Evolutionary conservation across 2,329 filamentous ascomycete genomes (phyloP), one percentile per base, ranked within the genome.

Genomic region (Aureobasidium sp.): DNA sequence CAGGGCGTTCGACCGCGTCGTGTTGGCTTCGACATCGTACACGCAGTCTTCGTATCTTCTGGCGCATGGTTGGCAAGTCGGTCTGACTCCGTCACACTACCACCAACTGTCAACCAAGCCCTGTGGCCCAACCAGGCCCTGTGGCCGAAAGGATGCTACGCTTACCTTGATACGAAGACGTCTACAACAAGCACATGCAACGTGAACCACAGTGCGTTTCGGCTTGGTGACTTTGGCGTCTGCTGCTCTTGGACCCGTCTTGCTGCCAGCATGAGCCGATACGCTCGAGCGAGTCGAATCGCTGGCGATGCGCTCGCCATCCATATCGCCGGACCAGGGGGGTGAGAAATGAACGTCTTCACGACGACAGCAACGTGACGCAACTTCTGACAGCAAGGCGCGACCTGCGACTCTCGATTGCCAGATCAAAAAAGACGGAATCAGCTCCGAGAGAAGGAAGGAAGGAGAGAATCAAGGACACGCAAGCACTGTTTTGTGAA

Each of bases 11-110:
- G 60, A 62, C 5, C 63, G 63, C 14, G 65, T 67, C 17, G 66
- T 65, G 25, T 64, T 64, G 11, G 62, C 63, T 14, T 65, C 62
- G 34, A 60, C 57, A 36, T 66, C 65, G 42, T 65, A 68, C 12
- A 64, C 64, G 29, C 66, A 68, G 7, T 29, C 31, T 4, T 60
- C 44, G 27, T 53, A 37, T n/a, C 61, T 52, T 22, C 20, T 55
- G 5, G 48, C 41, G 34, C 59, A 62, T 39, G 48, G 49, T 31
- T 34, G 27, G 31, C 59, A 62, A 31, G 49, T 53, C 42, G 59
- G 59, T 22, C 59, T 45, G 15, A 45, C 8, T 22, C 59, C 59
- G 31, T 62, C 59, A 31, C 59, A 62, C 59, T 62, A 49, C 5
- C 11, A 29, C 8, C 41, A 20, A 12, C 22, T 29, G 42, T 55